These are phyloP conservation scores for Abelmoschus esculentus DNA, from an alignment of 345 rosid genomes.

Conservation along the genomic window DNA sequence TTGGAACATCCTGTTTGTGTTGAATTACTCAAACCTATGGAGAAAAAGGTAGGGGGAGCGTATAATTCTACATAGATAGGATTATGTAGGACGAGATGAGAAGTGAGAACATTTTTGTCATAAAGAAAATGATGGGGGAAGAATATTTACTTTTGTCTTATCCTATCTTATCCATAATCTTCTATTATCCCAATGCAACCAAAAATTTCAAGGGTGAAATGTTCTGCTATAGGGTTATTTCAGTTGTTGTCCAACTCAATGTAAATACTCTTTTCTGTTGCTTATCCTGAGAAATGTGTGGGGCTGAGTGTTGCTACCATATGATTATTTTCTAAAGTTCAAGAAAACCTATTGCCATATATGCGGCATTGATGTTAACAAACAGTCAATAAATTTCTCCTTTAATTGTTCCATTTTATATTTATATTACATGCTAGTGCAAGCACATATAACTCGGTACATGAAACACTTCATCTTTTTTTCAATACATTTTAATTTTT, in stretches of 20 bases:
- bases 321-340: background rate
- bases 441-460: background rate
- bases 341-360: background rate
- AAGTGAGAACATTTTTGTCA: background rate
- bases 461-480: background rate
- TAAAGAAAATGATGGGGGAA: background rate
- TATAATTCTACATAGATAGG: background rate
- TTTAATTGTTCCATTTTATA: background rate
- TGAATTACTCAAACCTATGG: background rate
- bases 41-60: too few species aligned
- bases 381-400: background rate
- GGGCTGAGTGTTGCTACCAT: background rate
- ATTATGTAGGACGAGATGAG: background rate
- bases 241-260: background rate
- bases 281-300: background rate
- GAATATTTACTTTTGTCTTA: background rate
- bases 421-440: background rate
- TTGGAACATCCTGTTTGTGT: background rate
- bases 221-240: background rate
- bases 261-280: background rate
- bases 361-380: background rate
- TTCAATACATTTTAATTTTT: slow-evolving; percentile 9
- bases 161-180: background rate
- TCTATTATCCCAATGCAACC: background rate
- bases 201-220: background rate